Evolutionary conservation across 495 filamentous ascomycete species (phyloP).

Genomic region (Tricharina praecox): DNA sequence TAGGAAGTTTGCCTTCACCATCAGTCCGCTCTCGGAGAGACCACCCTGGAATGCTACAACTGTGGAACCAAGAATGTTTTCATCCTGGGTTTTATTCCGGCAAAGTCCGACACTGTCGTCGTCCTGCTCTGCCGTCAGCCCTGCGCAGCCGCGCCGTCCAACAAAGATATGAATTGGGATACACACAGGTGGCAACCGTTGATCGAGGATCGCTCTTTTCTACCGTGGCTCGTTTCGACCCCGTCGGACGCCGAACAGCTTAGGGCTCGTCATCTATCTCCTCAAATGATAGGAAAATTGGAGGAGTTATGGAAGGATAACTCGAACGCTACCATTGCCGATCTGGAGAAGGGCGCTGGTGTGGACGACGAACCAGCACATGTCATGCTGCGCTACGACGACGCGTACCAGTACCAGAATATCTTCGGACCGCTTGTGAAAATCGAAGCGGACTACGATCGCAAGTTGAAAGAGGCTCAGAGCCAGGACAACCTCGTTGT

Average conservation of each 20-base stretch:
- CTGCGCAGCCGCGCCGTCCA: conserved; percentile 81
- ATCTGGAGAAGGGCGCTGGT: conserved; percentile 82
- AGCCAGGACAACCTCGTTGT: conserved; percentile 88
- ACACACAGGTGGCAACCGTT: conserved; percentile 94
- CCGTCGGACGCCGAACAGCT: conserved; percentile 93
- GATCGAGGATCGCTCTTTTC: conserved; percentile 90
- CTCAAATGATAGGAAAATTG: conserved; percentile 88
- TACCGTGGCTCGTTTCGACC: conserved; percentile 79
- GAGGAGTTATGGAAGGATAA: conserved; percentile 99
- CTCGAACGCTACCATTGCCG: conserved; percentile 68
- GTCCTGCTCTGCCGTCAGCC: conserved; percentile 93
- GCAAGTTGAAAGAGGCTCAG: conserved; percentile 95
- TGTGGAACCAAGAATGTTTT: conserved; percentile 99
- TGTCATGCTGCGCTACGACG: conserved; percentile 86
- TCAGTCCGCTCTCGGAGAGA: conserved; percentile 87
- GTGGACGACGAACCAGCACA: conserved; percentile 91
- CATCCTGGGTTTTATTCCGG: conserved; percentile 97
- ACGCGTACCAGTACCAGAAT: conserved; percentile 97
- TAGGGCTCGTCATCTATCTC: conserved; percentile 79
- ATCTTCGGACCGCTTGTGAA: conserved; percentile 97
- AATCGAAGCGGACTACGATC: conserved; percentile 99
- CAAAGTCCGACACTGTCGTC: conserved; percentile 95
- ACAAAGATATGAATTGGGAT: conserved; percentile 99
- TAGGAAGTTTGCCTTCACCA: conserved; percentile 90
- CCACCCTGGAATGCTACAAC: conserved; percentile 96